Conservation (phyloP, 1,139 yeast genomes). For the Pichia kudriavzevii region DNA sequence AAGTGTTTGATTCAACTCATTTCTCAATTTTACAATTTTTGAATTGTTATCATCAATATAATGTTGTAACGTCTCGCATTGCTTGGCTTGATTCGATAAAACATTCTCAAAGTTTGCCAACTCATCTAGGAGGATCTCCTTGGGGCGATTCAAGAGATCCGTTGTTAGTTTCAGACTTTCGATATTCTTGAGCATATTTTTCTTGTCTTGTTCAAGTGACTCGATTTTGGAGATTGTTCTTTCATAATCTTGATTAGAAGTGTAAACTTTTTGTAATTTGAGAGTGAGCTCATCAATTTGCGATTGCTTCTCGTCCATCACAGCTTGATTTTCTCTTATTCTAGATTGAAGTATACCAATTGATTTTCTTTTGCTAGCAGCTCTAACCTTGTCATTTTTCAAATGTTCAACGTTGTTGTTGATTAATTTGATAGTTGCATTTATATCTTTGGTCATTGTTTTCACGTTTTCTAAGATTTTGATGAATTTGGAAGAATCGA, state of each 20-base stretch:
- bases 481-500: constrained; percentile 89
- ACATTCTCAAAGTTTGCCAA: constrained; percentile 48
- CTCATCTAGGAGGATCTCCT: constrained; percentile 41
- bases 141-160: constrained; percentile 41
- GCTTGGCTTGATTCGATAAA: constrained; percentile 33
- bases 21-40: constrained; percentile 27
- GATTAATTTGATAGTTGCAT: constrained; percentile 63
- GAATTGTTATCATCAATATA: constrained; percentile 19
- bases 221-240: constrained; percentile 59
- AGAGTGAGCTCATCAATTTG: constrained; percentile 47
- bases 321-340: constrained; percentile 39
- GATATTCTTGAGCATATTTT: constrained; percentile 41
- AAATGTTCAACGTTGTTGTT: constrained; percentile 75
- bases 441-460: constrained; percentile 66
- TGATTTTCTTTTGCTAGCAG: constrained; percentile 47
- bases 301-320: constrained; percentile 42
- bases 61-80: constrained; percentile 23
- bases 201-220: constrained; percentile 42
- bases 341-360: constrained; percentile 38
- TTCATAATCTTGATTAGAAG: constrained; percentile 77
- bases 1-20: constrained; percentile 35
- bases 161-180: constrained; percentile 40
- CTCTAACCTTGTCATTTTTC: constrained; percentile 65
- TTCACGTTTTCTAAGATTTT: constrained; percentile 82
- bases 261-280: constrained; percentile 59